phyloP scores from a whole-genome alignment of 1,139 yeast species.

The Diutina sp. region DNA sequence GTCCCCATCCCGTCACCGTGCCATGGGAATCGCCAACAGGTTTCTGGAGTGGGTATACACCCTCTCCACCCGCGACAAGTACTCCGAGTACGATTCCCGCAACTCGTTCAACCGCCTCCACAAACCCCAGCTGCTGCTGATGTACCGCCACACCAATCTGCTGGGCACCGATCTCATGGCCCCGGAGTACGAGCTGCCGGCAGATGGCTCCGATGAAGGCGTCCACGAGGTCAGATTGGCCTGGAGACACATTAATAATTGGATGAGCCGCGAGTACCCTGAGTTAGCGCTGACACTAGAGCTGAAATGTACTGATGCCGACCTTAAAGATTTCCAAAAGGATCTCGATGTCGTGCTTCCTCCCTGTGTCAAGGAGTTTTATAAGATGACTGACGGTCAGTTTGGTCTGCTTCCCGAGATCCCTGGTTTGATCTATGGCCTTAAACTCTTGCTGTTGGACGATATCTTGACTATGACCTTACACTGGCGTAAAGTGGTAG shows the following conservation, averaged over 20 bases:
- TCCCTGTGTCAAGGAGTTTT: slow-evolving; percentile 44
- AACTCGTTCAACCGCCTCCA: slow-evolving; percentile 33
- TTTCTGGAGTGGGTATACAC: slow-evolving; percentile 44
- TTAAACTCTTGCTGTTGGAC: slow-evolving; percentile 52
- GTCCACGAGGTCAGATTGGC: slow-evolving; percentile 52
- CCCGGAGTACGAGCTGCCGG: slow-evolving; percentile 1
- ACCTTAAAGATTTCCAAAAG: slow-evolving; percentile 49
- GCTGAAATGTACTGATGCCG: slow-evolving; percentile 52
- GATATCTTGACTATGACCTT: slow-evolving; percentile 52
- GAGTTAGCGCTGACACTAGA: slow-evolving; percentile 46
- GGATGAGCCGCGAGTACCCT: slow-evolving; percentile 42
- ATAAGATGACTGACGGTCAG: slow-evolving; percentile 61
- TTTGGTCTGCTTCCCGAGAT: slow-evolving; percentile 15
- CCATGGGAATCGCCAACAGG: background rate
- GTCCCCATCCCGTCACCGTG: background rate
- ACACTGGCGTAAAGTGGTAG: slow-evolving; percentile 51
- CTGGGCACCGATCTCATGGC: slow-evolving; percentile 8
- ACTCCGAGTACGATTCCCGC: slow-evolving; percentile 51
- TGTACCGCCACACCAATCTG: slow-evolving; percentile 18
- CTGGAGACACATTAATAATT: slow-evolving; percentile 57
- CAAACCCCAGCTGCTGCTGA: slow-evolving; percentile 25
- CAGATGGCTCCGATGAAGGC: slow-evolving; percentile 23
- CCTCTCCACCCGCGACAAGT: slow-evolving; percentile 52
- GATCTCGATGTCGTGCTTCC: slow-evolving; percentile 50
- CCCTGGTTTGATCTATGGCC: slow-evolving; percentile 46